These are phyloP conservation scores for Bipolaris bicolor DNA, from an alignment of 2,329 filamentous ascomycete species.

Conservation along the genomic window DNA sequence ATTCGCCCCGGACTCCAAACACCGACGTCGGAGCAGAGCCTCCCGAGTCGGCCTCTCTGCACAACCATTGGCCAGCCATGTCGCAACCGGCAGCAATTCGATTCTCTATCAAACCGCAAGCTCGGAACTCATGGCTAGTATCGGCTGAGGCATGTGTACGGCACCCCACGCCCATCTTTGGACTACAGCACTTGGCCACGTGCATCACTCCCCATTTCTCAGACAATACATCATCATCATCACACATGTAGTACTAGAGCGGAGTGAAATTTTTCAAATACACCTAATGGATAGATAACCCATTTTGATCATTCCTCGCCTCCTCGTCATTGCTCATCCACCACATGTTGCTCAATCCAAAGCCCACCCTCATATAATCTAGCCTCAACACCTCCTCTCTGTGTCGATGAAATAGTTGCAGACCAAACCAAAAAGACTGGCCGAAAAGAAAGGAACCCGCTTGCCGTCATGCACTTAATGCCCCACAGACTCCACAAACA, in stretches of 20 bases:
- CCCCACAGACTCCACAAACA: conserved; percentile 7
- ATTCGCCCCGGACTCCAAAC: conserved; percentile 13
- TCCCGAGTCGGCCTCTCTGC: conserved; percentile 13
- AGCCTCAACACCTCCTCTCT: background rate
- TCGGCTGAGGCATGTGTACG: conserved; percentile 8
- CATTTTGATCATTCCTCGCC: background rate
- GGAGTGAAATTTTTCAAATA: conserved; percentile 1
- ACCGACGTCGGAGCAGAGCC: conserved; percentile 26
- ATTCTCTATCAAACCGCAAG: background rate
- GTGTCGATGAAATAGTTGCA: background rate
- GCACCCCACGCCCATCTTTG: too few species aligned
- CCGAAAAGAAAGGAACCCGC: conserved; percentile 2
- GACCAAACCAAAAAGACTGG: background rate
- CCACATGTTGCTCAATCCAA: conserved; percentile 1
- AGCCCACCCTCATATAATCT: background rate
- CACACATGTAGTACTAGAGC: background rate
- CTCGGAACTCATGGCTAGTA: conserved; percentile 4
- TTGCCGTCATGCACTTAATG: conserved; percentile 13
- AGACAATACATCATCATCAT: background rate
- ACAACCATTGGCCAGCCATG: conserved; percentile 11
- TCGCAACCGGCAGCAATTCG: background rate
- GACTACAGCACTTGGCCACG: too few species aligned
- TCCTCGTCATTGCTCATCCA: conserved; percentile 1
- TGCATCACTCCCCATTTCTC: background rate
- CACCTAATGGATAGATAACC: background rate